Conservation (phyloP, 2,329 filamentous ascomycete species). For the Didymella keratinophila region DNA sequence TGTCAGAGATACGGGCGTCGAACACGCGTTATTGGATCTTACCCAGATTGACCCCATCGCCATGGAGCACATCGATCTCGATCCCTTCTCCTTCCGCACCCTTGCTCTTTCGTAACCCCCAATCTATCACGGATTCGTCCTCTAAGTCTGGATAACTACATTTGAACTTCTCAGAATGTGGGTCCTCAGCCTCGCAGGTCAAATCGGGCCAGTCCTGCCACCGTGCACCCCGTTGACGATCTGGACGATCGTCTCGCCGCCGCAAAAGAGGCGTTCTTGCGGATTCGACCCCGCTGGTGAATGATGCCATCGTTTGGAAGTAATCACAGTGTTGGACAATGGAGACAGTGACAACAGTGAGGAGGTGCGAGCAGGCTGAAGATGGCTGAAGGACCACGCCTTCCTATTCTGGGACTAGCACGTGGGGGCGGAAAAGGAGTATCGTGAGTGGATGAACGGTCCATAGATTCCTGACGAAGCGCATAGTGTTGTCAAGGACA, state of each 20-base stretch:
- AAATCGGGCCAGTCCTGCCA: conserved; percentile 10
- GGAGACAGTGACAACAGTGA: too few relatives aligned
- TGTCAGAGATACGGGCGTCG: too few relatives aligned
- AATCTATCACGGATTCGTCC: not conserved
- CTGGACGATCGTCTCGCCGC: too few relatives aligned
- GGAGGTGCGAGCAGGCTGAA: not conserved
- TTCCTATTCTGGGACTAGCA: conserved; percentile 9
- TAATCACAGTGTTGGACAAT: too few relatives aligned
- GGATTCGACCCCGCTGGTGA: too few relatives aligned
- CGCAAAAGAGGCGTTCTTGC: too few relatives aligned
- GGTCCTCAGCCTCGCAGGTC: not conserved
- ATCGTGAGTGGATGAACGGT: not conserved
- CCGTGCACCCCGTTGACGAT: not conserved
- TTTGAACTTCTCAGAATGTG: not conserved
- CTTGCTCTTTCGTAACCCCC: conserved; percentile 4
- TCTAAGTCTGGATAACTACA: conserved; percentile 4
- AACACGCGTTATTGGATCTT: too few relatives aligned
- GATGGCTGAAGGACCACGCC: not conserved
- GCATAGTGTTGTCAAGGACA: too few relatives aligned
- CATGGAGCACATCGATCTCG: conserved; percentile 1
- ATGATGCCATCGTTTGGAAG: too few relatives aligned
- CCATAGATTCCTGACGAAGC: too few relatives aligned
- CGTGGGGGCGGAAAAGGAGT: conserved; percentile 10
- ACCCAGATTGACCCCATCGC: not conserved
- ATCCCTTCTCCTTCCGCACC: not conserved